Evolutionary conservation across 371 early-diverging fungal genomes (phyloP).

Genomic region (Dentiscutata heterogama): DNA sequence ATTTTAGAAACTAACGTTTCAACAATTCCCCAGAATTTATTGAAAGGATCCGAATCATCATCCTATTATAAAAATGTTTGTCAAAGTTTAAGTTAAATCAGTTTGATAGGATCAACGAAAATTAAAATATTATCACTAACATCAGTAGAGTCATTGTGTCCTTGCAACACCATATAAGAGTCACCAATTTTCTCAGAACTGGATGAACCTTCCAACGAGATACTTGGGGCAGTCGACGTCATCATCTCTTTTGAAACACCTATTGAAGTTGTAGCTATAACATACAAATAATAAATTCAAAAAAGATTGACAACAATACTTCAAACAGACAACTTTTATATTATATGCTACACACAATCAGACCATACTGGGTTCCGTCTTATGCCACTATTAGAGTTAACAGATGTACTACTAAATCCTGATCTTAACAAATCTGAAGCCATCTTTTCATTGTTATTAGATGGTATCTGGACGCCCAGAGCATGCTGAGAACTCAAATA

Average conservation of each 20-base stretch:
- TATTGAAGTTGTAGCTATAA: constrained; percentile 9
- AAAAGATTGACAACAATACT: too few species aligned
- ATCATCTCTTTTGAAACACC: background rate
- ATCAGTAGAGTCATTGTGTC: constrained; percentile 29
- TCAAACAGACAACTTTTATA: too few species aligned
- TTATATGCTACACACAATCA: background rate
- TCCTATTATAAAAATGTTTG: constrained; percentile 47
- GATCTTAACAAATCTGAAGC: background rate
- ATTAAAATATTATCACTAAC: background rate
- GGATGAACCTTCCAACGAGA: constrained; percentile 3
- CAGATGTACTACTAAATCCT: background rate
- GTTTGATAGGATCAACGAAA: background rate
- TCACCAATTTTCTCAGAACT: constrained; percentile 39
- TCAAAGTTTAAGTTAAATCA: background rate
- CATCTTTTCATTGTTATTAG: background rate
- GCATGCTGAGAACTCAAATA: background rate
- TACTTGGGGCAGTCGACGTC: background rate
- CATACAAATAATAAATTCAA: background rate
- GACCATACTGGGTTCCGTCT: background rate
- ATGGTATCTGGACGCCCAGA: background rate
- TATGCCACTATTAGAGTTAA: background rate
- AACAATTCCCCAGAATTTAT: constrained; percentile 84
- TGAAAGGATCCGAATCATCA: constrained; percentile 79
- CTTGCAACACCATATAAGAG: constrained; percentile 44
- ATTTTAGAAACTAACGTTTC: constrained; percentile 78